Conservation (phyloP, 208 protist species). For the Acanthamoeba healyi region DNA sequence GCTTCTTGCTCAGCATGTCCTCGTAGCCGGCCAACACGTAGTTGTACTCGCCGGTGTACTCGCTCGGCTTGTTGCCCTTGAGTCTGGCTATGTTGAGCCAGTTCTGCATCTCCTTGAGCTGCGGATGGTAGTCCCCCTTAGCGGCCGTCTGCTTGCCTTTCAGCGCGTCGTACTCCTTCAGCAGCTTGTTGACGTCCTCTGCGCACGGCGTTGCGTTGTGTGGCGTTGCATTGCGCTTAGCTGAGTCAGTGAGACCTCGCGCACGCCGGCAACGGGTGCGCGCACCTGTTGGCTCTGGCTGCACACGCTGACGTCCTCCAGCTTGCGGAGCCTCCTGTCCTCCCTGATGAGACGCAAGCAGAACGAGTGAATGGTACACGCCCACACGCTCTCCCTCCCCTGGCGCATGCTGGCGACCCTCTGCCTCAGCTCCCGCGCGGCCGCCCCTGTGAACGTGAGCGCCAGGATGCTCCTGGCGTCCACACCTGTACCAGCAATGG, state of each 20-base stretch:
- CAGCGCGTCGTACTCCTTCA: not conserved
- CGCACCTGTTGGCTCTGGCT: not conserved
- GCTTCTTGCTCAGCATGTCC: not conserved
- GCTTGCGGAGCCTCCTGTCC: not conserved
- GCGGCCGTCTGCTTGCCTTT: not conserved
- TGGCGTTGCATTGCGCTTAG: too few species aligned
- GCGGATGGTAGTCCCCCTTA: not conserved
- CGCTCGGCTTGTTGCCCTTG: not conserved
- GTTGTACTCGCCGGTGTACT: slow-evolving; percentile 13
- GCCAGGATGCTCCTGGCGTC: not conserved
- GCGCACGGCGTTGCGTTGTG: too few species aligned
- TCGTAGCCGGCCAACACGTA: not conserved
- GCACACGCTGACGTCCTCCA: not conserved
- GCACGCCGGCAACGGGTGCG: not conserved
- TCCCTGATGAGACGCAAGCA: not conserved
- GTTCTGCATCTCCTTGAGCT: not conserved
- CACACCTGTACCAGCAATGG: not conserved
- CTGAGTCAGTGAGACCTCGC: too few species aligned
- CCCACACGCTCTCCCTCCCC: too few species aligned
- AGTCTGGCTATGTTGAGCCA: too few species aligned
- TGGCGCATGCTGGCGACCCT: slow-evolving; percentile 11
- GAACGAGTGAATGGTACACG: slow-evolving; percentile 42
- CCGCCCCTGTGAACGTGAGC: slow-evolving; percentile 51
- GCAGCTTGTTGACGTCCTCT: not conserved
- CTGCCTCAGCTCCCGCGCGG: not conserved